phyloP scores from a whole-genome alignment of 2,329 filamentous ascomycete genomes.

The Ophiostoma tasmaniense region DNA sequence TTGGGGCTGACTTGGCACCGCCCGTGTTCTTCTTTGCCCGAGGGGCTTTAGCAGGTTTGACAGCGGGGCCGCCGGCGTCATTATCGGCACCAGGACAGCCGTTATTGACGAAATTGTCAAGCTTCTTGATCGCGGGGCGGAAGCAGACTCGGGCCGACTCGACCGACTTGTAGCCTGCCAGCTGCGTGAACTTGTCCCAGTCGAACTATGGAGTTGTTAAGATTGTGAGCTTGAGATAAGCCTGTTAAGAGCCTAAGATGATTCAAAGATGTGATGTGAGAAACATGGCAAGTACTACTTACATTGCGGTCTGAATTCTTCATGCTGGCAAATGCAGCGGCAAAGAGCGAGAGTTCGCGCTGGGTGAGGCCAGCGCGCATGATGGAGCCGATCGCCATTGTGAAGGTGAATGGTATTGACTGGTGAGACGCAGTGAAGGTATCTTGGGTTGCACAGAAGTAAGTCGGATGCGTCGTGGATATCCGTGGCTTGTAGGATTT shows the following conservation, averaged over 20 bases:
- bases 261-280: background rate
- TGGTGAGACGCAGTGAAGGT: background rate
- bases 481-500: background rate
- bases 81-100: background rate
- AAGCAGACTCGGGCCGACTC: constrained; percentile 42
- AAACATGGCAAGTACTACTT: background rate
- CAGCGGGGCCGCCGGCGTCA: background rate
- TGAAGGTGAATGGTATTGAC: background rate
- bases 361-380: constrained; percentile 14
- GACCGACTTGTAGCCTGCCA: constrained; percentile 18
- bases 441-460: background rate
- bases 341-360: constrained; percentile 17
- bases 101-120: constrained; percentile 35
- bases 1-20: background rate
- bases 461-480: background rate
- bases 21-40: background rate
- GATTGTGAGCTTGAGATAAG: background rate
- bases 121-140: constrained; percentile 46
- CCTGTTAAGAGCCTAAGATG: background rate
- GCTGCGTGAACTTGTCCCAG: constrained; percentile 18
- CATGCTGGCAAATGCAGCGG: constrained; percentile 15
- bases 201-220: constrained; percentile 13
- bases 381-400: background rate
- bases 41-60: background rate
- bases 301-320: constrained; percentile 7